A percentile compares a stretch with the other conserved stretches of the same genome.
These are phyloP conservation scores for Pythium apleroticum DNA, from an alignment of 352 stramenopile genomes.

Conservation along the genomic window DNA sequence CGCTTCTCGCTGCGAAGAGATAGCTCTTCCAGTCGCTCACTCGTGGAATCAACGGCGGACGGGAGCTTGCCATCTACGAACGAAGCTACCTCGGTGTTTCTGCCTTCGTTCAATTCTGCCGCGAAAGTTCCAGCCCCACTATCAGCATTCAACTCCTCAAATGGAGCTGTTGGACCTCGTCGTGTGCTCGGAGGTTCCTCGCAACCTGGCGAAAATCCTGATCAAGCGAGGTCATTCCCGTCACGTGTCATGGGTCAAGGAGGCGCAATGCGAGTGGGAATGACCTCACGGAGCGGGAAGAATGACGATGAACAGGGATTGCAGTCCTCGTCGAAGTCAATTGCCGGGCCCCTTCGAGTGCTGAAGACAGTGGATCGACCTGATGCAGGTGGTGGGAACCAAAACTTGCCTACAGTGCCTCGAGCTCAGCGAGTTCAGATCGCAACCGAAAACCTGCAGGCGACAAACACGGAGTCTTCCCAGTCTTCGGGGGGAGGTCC, in stretches of 20 bases:
- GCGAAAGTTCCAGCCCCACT: constrained; percentile 8
- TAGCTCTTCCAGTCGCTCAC: constrained; percentile 7
- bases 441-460: background rate
- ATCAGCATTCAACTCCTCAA: background rate
- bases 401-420: constrained; percentile 12
- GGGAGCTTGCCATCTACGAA: background rate
- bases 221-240: constrained; percentile 1
- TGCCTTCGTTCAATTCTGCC: background rate
- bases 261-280: constrained; percentile 21
- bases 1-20: constrained; percentile 17
- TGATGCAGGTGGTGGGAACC: background rate
- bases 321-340: background rate
- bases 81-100: background rate
- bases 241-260: constrained; percentile 16
- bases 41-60: background rate
- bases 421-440: constrained; percentile 28
- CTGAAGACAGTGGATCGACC: constrained; percentile 21
- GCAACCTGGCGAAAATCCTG: background rate
- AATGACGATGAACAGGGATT: constrained; percentile 12
- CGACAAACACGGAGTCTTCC: background rate
- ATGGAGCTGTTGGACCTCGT: constrained; percentile 13
- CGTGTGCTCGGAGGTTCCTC: constrained; percentile 17
- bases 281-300: constrained; percentile 5
- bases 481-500: constrained; percentile 10
- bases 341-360: constrained; percentile 21